Base-by-base conservation (phyloP, 2,329 filamentous ascomycete genomes). In the Curvularia spicifera region DNA sequence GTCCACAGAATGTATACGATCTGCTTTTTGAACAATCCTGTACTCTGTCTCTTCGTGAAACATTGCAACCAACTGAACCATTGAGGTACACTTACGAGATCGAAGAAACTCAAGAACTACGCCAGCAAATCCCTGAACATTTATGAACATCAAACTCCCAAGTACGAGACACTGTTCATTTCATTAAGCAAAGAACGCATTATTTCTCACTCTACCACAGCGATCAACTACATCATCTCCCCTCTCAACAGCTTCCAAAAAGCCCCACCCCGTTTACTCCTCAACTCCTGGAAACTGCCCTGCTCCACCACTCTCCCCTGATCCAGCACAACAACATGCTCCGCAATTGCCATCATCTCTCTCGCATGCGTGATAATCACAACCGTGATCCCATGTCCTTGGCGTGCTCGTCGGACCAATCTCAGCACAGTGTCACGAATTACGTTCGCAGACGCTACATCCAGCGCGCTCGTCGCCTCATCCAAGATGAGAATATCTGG, bases 331-430 rank as follows among this genome's bases (percentile, higher is more conserved):
- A 94, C 81, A 7, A 97, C 80, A 44, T 85, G 82, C 71, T 92
- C 88, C 0, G 89, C 90, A 57, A 91, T 85, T 56, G 84, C 83
- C 91, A 98, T 97, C 91, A 97, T 96, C 70, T 94, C 89, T 60
- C 81, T 82, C 56, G 84, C 86, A 77, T 97, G 94, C 48, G 93
- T 97, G 39, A 96, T 89, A 24, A 96, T 83, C 15, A 97, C 81
- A 0, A 96, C 86, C 0, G 90, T 90, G 74, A 91, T 84, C 0
- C 79, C 35, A 18, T 15, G 35, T 18, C 35, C 35, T 15, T 37
- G 35, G 6, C 15, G 6, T 3, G 35, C 18, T n/a, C 26, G n/a
- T 7, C 44, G 2, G 2, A 46, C 44, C 13, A 46, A 28, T n/a
- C 44, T 70, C 35, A 75, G 75, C 40, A 96, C 81, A 0, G 89